Evolutionary conservation across 768 basidiomycete genomes (phyloP).

Genomic region (Termitomyces sp.): DNA sequence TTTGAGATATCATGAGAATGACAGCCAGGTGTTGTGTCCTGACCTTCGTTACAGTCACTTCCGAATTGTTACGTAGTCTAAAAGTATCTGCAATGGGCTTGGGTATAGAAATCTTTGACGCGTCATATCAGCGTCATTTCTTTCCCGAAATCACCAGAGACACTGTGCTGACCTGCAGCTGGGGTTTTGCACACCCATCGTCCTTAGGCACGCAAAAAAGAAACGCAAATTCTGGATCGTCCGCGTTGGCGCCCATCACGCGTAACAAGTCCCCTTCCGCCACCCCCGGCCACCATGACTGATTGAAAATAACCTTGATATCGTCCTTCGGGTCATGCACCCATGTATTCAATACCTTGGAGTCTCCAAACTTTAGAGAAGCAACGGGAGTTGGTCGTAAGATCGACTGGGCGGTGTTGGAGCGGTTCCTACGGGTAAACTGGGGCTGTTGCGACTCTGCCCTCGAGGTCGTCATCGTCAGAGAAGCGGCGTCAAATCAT

Average conservation of each 20-base stretch:
- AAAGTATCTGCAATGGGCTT: constrained; percentile 71
- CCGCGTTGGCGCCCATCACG: constrained; percentile 41
- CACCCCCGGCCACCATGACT: constrained; percentile 75
- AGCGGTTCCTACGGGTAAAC: constrained; percentile 55
- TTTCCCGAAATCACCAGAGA: neutral
- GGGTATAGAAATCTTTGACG: constrained; percentile 66
- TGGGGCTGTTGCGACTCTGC: constrained; percentile 60
- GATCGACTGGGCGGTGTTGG: constrained; percentile 72
- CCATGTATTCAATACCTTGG: constrained; percentile 64
- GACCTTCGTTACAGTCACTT: constrained; percentile 72
- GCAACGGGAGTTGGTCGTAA: constrained; percentile 39
- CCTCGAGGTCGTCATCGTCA: constrained; percentile 55
- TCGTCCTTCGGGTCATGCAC: constrained; percentile 65
- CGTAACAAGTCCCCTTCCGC: constrained; percentile 71
- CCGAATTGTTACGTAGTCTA: constrained; percentile 64
- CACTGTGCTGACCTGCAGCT: constrained; percentile 51
- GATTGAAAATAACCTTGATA: constrained; percentile 58
- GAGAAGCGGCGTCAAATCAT: neutral
- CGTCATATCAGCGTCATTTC: neutral
- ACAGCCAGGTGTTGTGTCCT: neutral
- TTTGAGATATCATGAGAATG: constrained; percentile 9
- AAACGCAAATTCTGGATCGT: constrained; percentile 38
- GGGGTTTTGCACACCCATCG: constrained; percentile 55
- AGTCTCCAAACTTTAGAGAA: constrained; percentile 60
- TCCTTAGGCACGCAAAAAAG: constrained; percentile 69